phyloP scores from a whole-genome alignment of 2,329 filamentous ascomycete species.

The Stemphylium vesicarium region DNA sequence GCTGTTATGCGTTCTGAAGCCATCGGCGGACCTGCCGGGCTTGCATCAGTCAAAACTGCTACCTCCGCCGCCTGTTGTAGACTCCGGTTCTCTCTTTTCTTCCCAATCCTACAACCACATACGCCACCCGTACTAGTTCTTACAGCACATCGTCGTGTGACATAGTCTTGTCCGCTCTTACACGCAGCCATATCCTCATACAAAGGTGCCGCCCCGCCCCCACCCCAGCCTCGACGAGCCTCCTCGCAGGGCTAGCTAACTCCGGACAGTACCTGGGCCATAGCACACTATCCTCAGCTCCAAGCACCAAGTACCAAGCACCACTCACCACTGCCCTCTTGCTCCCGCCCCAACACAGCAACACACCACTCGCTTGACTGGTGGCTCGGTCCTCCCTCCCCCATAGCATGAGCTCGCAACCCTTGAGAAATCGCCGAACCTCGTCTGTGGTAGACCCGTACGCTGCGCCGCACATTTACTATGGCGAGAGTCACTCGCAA shows the following conservation, averaged over 20 bases:
- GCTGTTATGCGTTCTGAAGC: slow-evolving; percentile 10
- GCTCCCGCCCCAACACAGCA: slow-evolving; percentile 11
- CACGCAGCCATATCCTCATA: slow-evolving; percentile 14
- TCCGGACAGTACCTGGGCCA: slow-evolving; percentile 21
- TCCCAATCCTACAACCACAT: not conserved
- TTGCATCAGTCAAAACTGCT: slow-evolving; percentile 11
- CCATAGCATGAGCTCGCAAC: slow-evolving; percentile 53
- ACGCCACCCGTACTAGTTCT: slow-evolving; percentile 3
- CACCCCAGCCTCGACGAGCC: slow-evolving; percentile 5
- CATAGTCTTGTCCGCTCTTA: slow-evolving; percentile 15
- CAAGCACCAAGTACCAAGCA: not conserved
- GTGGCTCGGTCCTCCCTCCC: slow-evolving; percentile 23
- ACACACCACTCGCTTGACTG: slow-evolving; percentile 9
- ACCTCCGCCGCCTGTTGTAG: not conserved
- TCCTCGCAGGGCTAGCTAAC: slow-evolving; percentile 10
- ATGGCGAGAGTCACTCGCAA: slow-evolving; percentile 58
- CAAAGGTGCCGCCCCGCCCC: slow-evolving; percentile 24
- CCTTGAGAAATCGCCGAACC: slow-evolving; percentile 44
- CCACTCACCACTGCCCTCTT: not conserved
- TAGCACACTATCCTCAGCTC: slow-evolving; percentile 24
- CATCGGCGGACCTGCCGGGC: slow-evolving; percentile 15
- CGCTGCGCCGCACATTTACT: slow-evolving; percentile 65
- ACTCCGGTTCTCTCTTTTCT: slow-evolving; percentile 1
- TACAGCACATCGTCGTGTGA: slow-evolving; percentile 22
- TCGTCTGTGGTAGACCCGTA: slow-evolving; percentile 61